phyloP scores from a whole-genome alignment of 768 basidiomycete species.

The Leccinum variicolor region DNA sequence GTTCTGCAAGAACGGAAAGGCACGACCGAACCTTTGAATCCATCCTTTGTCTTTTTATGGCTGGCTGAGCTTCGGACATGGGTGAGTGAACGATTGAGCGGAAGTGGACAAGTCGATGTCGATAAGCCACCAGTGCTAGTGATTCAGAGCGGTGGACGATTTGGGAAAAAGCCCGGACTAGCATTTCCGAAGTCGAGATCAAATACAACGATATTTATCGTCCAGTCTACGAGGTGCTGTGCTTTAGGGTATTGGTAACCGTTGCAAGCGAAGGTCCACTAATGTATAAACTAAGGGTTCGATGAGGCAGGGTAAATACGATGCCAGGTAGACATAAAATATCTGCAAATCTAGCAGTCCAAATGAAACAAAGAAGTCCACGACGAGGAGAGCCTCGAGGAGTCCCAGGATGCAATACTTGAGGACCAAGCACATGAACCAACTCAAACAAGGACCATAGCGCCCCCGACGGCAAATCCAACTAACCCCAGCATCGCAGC shows the following conservation, averaged over 20 bases:
- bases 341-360: slow-evolving; percentile 22
- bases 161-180: not conserved
- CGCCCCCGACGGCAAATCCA: slow-evolving; percentile 49
- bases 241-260: slow-evolving; percentile 11
- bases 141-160: not conserved
- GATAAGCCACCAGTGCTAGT: not conserved
- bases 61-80: slow-evolving; percentile 28
- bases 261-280: slow-evolving; percentile 19
- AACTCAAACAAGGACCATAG: slow-evolving; percentile 41
- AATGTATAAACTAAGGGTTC: slow-evolving; percentile 22
- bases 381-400: slow-evolving; percentile 4
- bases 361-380: slow-evolving; percentile 13
- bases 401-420: slow-evolving; percentile 8
- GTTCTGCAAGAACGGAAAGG: not conserved
- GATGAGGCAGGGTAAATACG: slow-evolving; percentile 24
- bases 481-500: slow-evolving; percentile 41
- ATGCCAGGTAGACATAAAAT: slow-evolving; percentile 19
- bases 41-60: slow-evolving; percentile 43
- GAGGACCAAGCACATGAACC: slow-evolving; percentile 1
- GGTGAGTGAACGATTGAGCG: not conserved
- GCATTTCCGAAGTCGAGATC: not conserved
- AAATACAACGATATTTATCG: not conserved
- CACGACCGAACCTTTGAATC: slow-evolving; percentile 34
- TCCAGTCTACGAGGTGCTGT: slow-evolving; percentile 16
- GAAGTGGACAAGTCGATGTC: not conserved